Percentiles rank a stretch among this genome's conserved stretches.
phyloP scores from a whole-genome alignment of 345 rosid species.

The Brassica incana region DNA sequence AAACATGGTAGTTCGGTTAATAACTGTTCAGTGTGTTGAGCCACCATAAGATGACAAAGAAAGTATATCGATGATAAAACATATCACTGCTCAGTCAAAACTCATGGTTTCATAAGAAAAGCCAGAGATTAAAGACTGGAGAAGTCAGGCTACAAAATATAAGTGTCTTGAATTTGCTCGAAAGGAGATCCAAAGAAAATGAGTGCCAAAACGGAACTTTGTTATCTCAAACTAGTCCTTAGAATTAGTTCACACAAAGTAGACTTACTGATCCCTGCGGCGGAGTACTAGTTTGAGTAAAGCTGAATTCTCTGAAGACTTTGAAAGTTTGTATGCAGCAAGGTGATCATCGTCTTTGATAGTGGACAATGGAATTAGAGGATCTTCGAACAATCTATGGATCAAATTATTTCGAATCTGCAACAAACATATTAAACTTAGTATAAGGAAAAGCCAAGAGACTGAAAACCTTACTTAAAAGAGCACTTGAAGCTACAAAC shows the following conservation, averaged over 20 bases:
- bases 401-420: constrained; percentile 74
- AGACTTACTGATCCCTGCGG: constrained; percentile 72
- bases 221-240: constrained; percentile 8
- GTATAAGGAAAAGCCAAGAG: not conserved
- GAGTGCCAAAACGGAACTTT: not conserved
- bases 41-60: constrained; percentile 17
- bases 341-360: constrained; percentile 96
- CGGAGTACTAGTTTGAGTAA: constrained; percentile 69
- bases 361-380: constrained; percentile 64
- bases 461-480: constrained; percentile 16
- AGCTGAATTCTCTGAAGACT: constrained; percentile 53
- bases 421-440: constrained; percentile 23
- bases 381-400: constrained; percentile 79
- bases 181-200: not conserved
- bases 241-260: constrained; percentile 10
- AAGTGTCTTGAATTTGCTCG: not conserved
- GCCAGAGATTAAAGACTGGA: constrained; percentile 13
- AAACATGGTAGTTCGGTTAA: constrained; percentile 25
- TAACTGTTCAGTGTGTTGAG: not conserved
- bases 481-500: constrained; percentile 43
- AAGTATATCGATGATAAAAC: not conserved
- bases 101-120: not conserved
- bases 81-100: not conserved
- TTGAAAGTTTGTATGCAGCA: constrained; percentile 82
- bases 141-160: constrained; percentile 11